These are phyloP conservation scores for Viola odorata DNA, from an alignment of 345 rosid species.

Conservation along the genomic window DNA sequence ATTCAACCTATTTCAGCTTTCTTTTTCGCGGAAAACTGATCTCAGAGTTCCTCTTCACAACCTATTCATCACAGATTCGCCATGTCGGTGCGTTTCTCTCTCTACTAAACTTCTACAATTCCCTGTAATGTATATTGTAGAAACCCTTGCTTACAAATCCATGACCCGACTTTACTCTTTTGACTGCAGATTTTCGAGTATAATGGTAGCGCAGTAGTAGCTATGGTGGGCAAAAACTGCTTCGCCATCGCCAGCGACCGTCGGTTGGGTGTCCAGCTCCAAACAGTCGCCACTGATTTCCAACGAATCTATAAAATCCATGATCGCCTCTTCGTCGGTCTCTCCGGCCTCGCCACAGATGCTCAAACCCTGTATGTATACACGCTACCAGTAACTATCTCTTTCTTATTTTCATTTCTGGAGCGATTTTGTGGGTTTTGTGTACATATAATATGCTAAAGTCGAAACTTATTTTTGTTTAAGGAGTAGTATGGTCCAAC, in stretches of 20 bases:
- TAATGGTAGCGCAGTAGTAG: constrained; percentile 97
- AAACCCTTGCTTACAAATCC: no score
- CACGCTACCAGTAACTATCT: background rate
- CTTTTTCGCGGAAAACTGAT: no score
- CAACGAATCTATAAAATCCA: constrained; percentile 79
- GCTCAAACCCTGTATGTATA: constrained; percentile 71
- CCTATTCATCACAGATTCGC: no score
- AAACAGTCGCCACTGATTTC: constrained; percentile 92
- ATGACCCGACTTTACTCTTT: no score
- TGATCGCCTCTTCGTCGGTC: constrained; percentile 79
- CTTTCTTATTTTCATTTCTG: background rate
- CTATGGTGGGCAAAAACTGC: constrained; percentile 99
- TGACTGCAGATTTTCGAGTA: constrained; percentile 77
- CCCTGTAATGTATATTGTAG: no score
- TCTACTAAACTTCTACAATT: no score
- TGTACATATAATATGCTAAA: background rate
- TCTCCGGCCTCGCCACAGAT: constrained; percentile 92
- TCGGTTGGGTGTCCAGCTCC: constrained; percentile 88
- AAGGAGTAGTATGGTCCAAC: no score
- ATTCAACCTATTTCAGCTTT: no score
- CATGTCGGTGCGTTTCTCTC: no score
- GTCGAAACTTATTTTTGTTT: background rate
- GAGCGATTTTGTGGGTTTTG: background rate
- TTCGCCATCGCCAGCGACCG: constrained; percentile 98
- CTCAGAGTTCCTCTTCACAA: no score